phyloP scores from a whole-genome alignment of 805 yeast genomes.

The Monosporozyma aquatica region DNA sequence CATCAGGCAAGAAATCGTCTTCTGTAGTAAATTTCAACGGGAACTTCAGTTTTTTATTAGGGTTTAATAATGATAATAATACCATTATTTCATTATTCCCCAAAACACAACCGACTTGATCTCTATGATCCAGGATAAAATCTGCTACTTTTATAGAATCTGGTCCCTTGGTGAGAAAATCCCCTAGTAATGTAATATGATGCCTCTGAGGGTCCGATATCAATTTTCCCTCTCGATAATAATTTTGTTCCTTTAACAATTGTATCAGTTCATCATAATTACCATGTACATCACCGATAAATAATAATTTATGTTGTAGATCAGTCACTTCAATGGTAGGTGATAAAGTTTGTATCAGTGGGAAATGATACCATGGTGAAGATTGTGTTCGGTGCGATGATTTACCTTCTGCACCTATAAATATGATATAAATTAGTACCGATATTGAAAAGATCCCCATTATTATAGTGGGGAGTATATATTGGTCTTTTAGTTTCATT shows the following conservation, averaged over 20 bases:
- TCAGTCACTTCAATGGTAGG: conserved; percentile 3
- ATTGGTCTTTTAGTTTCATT: not conserved
- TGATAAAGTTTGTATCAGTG: conserved; percentile 5
- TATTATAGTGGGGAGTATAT: not conserved
- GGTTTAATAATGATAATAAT: conserved; percentile 40
- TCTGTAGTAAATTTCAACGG: conserved; percentile 8
- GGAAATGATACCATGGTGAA: conserved; percentile 1
- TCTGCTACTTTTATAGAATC: conserved; percentile 63
- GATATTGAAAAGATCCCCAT: not conserved
- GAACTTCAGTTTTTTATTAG: conserved; percentile 6
- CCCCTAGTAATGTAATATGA: conserved; percentile 63
- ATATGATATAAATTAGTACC: not conserved
- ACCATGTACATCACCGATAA: conserved; percentile 89
- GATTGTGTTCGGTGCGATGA: not conserved
- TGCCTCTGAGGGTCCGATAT: conserved; percentile 10
- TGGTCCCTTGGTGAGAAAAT: conserved; percentile 78
- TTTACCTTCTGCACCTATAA: not conserved
- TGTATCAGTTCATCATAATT: conserved; percentile 45
- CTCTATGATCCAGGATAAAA: conserved; percentile 38
- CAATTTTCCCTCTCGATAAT: not conserved
- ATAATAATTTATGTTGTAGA: conserved; percentile 38
- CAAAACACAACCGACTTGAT: conserved; percentile 55
- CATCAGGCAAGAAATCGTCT: conserved; percentile 11
- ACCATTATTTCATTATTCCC: conserved; percentile 85
- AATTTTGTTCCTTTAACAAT: conserved; percentile 37